Evolutionary conservation across 306 rosid species (phyloP), one percentile per base, ranked within the genome.

Genomic region (Sicyos edulis): DNA sequence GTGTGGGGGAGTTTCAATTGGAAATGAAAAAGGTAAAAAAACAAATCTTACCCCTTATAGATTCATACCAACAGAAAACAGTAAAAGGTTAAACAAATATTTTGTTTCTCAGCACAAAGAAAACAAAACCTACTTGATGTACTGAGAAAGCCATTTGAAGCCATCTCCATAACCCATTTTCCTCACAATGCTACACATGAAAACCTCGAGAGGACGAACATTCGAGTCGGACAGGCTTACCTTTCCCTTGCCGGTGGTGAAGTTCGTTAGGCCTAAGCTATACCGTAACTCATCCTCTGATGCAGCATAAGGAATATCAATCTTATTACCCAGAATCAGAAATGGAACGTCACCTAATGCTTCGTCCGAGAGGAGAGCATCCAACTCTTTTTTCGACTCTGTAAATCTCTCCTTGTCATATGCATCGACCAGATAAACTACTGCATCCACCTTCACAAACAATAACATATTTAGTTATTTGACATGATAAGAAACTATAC

Each of bases 151-250:
- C 97, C 97, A 91, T 78, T 85, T 88, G 92, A 91, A 88, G 50
- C 96, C 97, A 55, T 88, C 97, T 21, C 97, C 97, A 26, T 88
- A 91, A 70, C 97, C 97, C 97, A 91, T 91, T 83, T 91, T 91
- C 80, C 89, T 80, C 60, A 91, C 97, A 58, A 91, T 85, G 74
- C 97, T 91, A 85, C 97, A 91, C 97, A 91, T 91, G 88, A 88
- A 91, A 29, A 88, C 92, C 85, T 91, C 97, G 42, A 91, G 87
- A 63, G 92, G 86, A 1, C 96, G 96, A 60, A 91, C 88, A 54
- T 84, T 88, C 5, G 92, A 85, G 80, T 84, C 97, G 9, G 83
- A 1, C 86, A 91, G 15, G 74, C 74, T 88, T 13, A 88, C 91
- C 79, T 91, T 91, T 51, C 97, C 97, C 81, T 91, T 91, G 62